These are phyloP conservation scores for Amoebophrya sp. DNA, from an alignment of 169 alveolate genomes.

Conservation along the genomic window DNA sequence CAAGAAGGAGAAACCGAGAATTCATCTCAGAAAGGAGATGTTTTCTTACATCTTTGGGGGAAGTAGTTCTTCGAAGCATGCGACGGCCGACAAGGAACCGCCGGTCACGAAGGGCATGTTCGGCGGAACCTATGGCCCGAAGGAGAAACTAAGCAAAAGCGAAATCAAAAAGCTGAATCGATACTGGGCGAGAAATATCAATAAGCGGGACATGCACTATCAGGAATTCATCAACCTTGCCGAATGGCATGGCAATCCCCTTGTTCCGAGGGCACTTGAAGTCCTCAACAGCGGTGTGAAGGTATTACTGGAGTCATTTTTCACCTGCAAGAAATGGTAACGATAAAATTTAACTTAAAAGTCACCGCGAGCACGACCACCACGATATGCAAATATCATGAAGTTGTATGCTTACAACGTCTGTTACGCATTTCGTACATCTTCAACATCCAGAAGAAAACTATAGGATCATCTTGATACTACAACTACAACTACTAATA, in stretches of 20 bases:
- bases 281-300: not conserved
- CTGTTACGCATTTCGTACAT: too few relatives aligned
- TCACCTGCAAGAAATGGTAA: too few relatives aligned
- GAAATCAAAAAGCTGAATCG: not conserved
- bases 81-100: not conserved
- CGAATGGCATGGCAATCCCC: not conserved
- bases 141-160: not conserved
- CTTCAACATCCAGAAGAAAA: too few relatives aligned
- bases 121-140: not conserved
- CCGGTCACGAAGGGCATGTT: not conserved
- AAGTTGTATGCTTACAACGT: too few relatives aligned
- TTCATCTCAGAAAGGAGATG: not conserved
- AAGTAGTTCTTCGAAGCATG: not conserved
- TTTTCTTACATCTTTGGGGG: not conserved
- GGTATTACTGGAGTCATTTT: too few relatives aligned
- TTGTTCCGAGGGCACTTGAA: not conserved
- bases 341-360: too few relatives aligned
- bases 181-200: not conserved
- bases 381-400: too few relatives aligned
- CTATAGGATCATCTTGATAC: too few relatives aligned
- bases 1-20: too few relatives aligned
- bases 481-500: too few relatives aligned
- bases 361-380: too few relatives aligned
- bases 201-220: not conserved
- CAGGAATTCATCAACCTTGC: not conserved